Base-by-base conservation (phyloP, 1,139 yeast species). In the Geotrichum carabidarum region DNA sequence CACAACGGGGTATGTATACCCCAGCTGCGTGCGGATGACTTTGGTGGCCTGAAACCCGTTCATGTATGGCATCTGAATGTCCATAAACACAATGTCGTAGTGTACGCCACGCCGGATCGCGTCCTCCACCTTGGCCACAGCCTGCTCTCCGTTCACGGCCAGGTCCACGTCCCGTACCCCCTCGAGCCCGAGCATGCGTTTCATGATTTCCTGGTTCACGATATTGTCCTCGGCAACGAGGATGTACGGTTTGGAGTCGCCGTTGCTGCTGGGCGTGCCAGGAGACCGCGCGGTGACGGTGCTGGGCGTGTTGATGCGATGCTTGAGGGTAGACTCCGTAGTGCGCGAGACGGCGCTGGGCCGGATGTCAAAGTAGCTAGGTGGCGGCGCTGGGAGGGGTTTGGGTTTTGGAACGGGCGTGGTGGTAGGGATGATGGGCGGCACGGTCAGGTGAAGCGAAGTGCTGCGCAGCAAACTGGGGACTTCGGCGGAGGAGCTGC, bases 201-300 rank as follows among this genome's bases (percentile, higher is more conserved):
- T 82, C 63, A 90, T 86, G 35, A 93, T 96, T 68, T 89, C 95
- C 68, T 90, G 97, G 67, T 93, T 91, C 11, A 93, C 95, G 61
- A 78, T 74, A 63, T 93, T 93, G 67, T 93, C 99, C 65, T 93
- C 99, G 0, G 97, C 98, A n/a, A 93, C 91, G 56, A 93, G 75
- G 22, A 93, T 82, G 51, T 77, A 52, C 4, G 54, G 50, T 8
- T 40, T 45, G 43, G 8, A 12, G 30, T 35, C 27, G 34, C 12
- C 3, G 48, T 31, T 14, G 47, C 17, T 22, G 44, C 12, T 8
- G 1, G 34, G 37, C n/a, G 46, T 48, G 5, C 30, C 35, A 3
- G 46, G 38, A 15, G 44, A 47, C 9, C 22, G 44, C 4, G 50
- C 50, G 18, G 42, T 42, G 22, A 49, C 6, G 12, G 47, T 43